A percentile compares a stretch with the other conserved stretches of the same genome.
phyloP scores from a whole-genome alignment of 495 filamentous ascomycete genomes.

The Hypoxylon crocopeplum region DNA sequence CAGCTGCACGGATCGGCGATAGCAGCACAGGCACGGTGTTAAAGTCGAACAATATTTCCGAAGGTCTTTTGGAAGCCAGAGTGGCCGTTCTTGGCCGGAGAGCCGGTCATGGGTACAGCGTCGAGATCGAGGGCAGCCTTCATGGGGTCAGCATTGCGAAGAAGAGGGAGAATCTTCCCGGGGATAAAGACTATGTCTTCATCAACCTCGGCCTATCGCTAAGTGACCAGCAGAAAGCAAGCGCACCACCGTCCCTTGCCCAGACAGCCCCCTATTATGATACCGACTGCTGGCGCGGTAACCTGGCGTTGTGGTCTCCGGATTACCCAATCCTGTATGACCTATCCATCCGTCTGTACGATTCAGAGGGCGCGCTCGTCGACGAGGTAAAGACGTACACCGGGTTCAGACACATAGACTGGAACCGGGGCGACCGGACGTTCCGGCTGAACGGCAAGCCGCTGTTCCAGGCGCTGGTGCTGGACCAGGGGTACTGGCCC shows the following conservation, averaged over 20 bases:
- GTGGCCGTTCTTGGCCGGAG: slow-evolving; percentile 37
- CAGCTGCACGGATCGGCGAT: slow-evolving; percentile 45
- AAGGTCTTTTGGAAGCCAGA: slow-evolving; percentile 34
- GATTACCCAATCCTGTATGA: slow-evolving; percentile 64
- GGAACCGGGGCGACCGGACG: slow-evolving; percentile 56
- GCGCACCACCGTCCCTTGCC: slow-evolving; percentile 27
- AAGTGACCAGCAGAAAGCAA: slow-evolving; percentile 43
- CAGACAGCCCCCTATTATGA: slow-evolving; percentile 27
- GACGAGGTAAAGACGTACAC: slow-evolving; percentile 63
- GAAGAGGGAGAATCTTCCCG: slow-evolving; percentile 37
- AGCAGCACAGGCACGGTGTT: slow-evolving; percentile 42
- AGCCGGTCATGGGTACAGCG: slow-evolving; percentile 38
- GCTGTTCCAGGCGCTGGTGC: slow-evolving; percentile 61
- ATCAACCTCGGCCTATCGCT: slow-evolving; percentile 57
- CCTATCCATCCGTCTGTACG: slow-evolving; percentile 50
- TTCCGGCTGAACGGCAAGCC: slow-evolving; percentile 65
- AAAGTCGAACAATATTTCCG: slow-evolving; percentile 38
- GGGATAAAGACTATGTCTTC: slow-evolving; percentile 47
- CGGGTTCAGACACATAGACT: slow-evolving; percentile 64
- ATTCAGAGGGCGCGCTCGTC: slow-evolving; percentile 45
- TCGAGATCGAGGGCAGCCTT: slow-evolving; percentile 43
- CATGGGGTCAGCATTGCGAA: slow-evolving; percentile 41
- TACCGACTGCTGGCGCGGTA: slow-evolving; percentile 36
- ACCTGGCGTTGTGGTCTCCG: slow-evolving; percentile 59
- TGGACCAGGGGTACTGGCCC: slow-evolving; percentile 70